Evolutionary conservation across 345 rosid genomes (phyloP), one percentile per base, ranked within the genome.

Genomic region (Eucalyptus guilfoylei): DNA sequence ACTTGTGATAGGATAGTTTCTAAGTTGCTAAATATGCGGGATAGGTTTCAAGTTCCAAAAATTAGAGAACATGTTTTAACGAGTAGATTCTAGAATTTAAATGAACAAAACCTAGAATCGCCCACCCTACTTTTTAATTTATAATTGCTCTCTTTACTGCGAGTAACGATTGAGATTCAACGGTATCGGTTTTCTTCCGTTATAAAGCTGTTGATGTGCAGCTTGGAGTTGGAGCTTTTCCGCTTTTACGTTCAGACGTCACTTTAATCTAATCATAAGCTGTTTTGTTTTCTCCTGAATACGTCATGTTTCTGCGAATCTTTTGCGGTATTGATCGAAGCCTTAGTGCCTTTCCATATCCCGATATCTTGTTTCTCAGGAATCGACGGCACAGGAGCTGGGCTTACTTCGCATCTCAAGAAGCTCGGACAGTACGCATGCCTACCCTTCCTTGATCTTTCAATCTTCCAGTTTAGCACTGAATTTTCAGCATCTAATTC

Each of bases 321-420:
- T n/a, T 13, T 15, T 86, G 8, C 40, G 87, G 44, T 16, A 13
- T n/a, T 58, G 28, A 52, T 55, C 48, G 88, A 12, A 87, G 15
- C 15, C 21, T 42, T 42, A 15, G 67, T 67, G n/a, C 64, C 62
- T 47, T 45, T 64, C 5, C 12, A 9, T 44, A 21, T 44, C 26
- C 50, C 23, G 11, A 34, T 72, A 48, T 72, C 23, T 44, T 54
- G 60, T 88, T 21, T 62, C 80, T 86, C 90, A 95, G 96, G 97
- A 50, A 91, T 95, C 83, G 96, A 95, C 54, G 96, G 97, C 40
- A 92, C 92, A 88, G 98, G 97, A 87, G 94, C 94, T 76, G 98
- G 97, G 64, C 93, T 96, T 5, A 90, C 91, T 80, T 87, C 90
- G 90, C 97, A 96, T 32, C 94, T 93, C 91, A 89, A 87, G 23